These are phyloP conservation scores for Wallacemonas sp. DNA, from an alignment of 208 protist species.

Conservation along the genomic window DNA sequence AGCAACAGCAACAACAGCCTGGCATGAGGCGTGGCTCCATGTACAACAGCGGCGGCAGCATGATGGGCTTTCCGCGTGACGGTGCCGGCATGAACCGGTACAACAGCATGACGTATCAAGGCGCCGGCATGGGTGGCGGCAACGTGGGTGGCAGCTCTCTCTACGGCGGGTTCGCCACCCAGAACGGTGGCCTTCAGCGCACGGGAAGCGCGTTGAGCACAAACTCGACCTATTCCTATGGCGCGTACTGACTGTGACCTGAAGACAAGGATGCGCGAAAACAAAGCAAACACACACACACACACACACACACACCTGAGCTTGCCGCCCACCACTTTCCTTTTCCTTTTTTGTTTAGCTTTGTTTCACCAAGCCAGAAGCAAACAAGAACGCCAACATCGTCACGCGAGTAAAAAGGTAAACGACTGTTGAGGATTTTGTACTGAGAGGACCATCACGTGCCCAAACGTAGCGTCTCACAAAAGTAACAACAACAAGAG, in stretches of 20 bases:
- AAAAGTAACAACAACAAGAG: too few relatives aligned
- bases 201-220: background rate
- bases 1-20: conserved; percentile 1
- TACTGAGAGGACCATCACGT: too few relatives aligned
- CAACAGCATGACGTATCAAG: background rate
- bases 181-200: background rate
- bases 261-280: background rate
- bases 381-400: too few relatives aligned
- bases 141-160: conserved; percentile 3
- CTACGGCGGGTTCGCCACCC: background rate
- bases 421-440: background rate
- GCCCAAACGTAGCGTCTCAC: too few relatives aligned
- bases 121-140: background rate
- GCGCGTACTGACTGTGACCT: too few relatives aligned
- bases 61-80: too few relatives aligned
- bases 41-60: too few relatives aligned
- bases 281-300: background rate
- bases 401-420: background rate
- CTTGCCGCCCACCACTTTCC: background rate
- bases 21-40: conserved; percentile 1
- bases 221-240: conserved; percentile 8
- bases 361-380: conserved; percentile 11
- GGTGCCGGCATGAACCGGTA: background rate
- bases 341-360: conserved; percentile 16
- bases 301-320: background rate